Evolutionary conservation across 2,329 filamentous ascomycete genomes (phyloP), one percentile per base, ranked within the genome.

Genomic region (Cladophialophora immunda): DNA sequence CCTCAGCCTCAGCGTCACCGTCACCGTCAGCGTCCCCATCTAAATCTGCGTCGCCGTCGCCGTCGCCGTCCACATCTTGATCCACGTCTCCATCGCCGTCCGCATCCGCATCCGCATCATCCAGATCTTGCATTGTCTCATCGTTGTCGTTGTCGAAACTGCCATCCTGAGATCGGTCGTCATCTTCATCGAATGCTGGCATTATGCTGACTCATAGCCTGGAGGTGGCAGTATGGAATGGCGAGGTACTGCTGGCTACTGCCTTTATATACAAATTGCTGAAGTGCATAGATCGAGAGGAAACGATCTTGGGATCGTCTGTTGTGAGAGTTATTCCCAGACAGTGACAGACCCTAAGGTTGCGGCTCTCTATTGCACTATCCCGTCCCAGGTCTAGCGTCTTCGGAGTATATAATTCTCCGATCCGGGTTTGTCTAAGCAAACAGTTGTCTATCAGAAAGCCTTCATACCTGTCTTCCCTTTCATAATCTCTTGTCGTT

Each of bases 111-210:
- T 81, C 45, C 22, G 45, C 79, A 17, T 79, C 81, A 8, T 77
- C 76, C 38, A 76, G 75, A 64, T 82, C 80, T 68, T 79, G 75
- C 76, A 82, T 80, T 30, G 77, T 77, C 45, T 83, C 81, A 29
- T 83, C 81, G 65, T 78, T 77, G 38, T 83, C 81, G 58, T 83
- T 83, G 66, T 84, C 81, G 30, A 81, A 83, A 72, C 79, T 82
- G 65, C 79, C 81, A 70, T 83, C 80, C 73, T 80, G 81, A 52
- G 81, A 83, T n/a, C 66, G 56, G 54, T 64, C 58, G 36, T 82
- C 81, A 38, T 82, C 80, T 5, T 75, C 75, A 34, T 73, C 72
- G 61, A 76, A 74, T n/a, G 75, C 70, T 36, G 74, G 74, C 76
- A 78, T 78, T 57, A 70, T 45, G 56, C 32, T 36, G 27, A 9